Base-by-base conservation (phyloP, 306 rosid species). In the Bauhinia variegata region DNA sequence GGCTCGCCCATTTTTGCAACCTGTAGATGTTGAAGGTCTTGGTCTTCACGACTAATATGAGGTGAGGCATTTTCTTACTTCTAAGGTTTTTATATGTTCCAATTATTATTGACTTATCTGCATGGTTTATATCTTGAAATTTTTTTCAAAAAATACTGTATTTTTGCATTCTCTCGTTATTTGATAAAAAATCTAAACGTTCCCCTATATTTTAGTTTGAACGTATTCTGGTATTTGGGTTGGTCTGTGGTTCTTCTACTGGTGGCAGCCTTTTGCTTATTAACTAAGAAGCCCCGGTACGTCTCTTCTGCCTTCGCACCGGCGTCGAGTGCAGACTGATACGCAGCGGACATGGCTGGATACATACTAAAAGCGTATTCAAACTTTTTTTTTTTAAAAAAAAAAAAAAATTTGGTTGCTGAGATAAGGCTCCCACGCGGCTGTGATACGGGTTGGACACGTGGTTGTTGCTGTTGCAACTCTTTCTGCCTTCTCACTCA, bases 21-120 rank as follows among this genome's bases (percentile, higher is more conserved):
- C 95, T 41, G 97, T 91, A 64, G 97, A 91, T 83, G 97, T 88
- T 51, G 78, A 80, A 74, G 97, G 89, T 70, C 95, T 91, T 77
- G 85, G 79, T 13, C 74, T 91, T 65, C 51, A 81, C 16, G 97
- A 91, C 85, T 91, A 91, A 58, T 75, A 85, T 68, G 76, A 88
- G 89, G 97, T 91, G 71, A 67, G 51, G 58, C 39, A 70, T 15
- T 39, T 52, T 37, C 41, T 3, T 60, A 13, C 31, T 51, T 63
- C 14, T 36, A 33, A 50, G 16, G 37, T 50, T 51, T 54, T 63
- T 44, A 10, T 16, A 13, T 63, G 23, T 16, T 13, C 43, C 42
- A 11, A 73, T 63, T 41, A 32, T 15, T 34, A 17, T 57, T 63
- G 4, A 43, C 66, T 63, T 18, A 61, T 23, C 28, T 23, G 19